Evolutionary conservation across 1,284 basidiomycete genomes (phyloP), one percentile per base, ranked within the genome.

Genomic region (Trichosporon sp.): DNA sequence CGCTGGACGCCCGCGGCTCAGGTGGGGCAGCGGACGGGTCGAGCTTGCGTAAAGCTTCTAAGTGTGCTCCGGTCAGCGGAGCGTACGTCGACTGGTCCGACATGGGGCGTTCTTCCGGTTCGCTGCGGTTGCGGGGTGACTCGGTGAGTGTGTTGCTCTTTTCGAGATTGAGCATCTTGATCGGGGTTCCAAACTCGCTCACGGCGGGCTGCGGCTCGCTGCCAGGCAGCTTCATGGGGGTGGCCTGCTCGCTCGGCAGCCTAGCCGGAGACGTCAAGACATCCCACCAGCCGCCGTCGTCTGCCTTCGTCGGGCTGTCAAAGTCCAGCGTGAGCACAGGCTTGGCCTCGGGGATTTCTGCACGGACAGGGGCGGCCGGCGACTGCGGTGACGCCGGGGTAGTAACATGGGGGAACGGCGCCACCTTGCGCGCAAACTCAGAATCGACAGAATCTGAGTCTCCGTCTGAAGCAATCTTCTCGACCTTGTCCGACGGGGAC

Each of bases 271-370:
- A 44, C 27, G 70, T 66, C 21, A 71, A 44, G 2, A 71, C 62
- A n/a, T 71, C 67, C 70, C 70, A 71, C 70, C 70, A 71, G 2
- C 70, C 70, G 2, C 65, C 70, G 7, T n/a, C 38, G 5, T 34
- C 31, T 11, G 38, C 25, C 60, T 60, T 29, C 23, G 65, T 18
- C 2, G 44, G n/a, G 29, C 44, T 18, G 47, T 44, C 15, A 25
- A 34, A n/a, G 68, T 62, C 31, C 25, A 60, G 35, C 11, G 44
- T 32, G 25, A 31, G 44, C 18, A 51, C 18, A 7, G 35, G 38
- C 29, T 32, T 35, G 7, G 23, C 7, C n/a, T 21, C 29, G 27
- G 13, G 8, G 25, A 27, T 29, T 7, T 34, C 38, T 18, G 11
- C 35, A 8, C 34, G 12, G 27, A 32, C 3, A 31, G 58, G n/a